Evolutionary conservation across 148 eudicot species (phyloP), one percentile per base, ranked within the genome.

Genomic region (Rhododendron griersonianum): DNA sequence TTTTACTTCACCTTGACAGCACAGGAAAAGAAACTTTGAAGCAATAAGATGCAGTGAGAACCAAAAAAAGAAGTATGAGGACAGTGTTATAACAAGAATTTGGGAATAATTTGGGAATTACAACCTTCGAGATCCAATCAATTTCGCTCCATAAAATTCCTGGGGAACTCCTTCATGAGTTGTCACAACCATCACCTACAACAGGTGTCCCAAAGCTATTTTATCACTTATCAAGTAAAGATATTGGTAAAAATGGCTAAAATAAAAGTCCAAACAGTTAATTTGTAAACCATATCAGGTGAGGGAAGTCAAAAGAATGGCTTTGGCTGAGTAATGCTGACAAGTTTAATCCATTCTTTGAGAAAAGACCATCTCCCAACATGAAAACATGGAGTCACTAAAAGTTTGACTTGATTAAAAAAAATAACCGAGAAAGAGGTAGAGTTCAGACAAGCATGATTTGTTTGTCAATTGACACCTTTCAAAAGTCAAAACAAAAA

Each of bases 151-250:
- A 89, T 96, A 92, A 88, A 96, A 96, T 85, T 96, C 99, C 61
- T 92, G 67, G n/a, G 99, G 99, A 69, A 96, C 96, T 87, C 99
- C 99, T 94, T 95, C 99, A 89, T 95, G 98, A 21, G 99, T 96
- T 63, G 99, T 96, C 84, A 96, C 93, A 86, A 96, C 99, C 93
- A 96, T 92, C 67, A 96, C 99, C 99, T 96, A 87, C 39, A 88
- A 80, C 76, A 47, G 30, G 45, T 11, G 25, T 19, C 53, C 67
- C 69, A 4, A 41, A 84, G 67, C 28, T 81, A 78, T 41, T 74
- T 74, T 39, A 28, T n/a, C 30, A 28, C 53, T 83, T 33, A 35
- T 61, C 50, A 51, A 37, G 13, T 84, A 39, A 28, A 59, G 61
- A 61, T 11, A 53, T 39, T 41, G 25, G 3, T 13, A 51, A 0